Conservation (phyloP, 306 rosid genomes). For the Castanospermum australe region DNA sequence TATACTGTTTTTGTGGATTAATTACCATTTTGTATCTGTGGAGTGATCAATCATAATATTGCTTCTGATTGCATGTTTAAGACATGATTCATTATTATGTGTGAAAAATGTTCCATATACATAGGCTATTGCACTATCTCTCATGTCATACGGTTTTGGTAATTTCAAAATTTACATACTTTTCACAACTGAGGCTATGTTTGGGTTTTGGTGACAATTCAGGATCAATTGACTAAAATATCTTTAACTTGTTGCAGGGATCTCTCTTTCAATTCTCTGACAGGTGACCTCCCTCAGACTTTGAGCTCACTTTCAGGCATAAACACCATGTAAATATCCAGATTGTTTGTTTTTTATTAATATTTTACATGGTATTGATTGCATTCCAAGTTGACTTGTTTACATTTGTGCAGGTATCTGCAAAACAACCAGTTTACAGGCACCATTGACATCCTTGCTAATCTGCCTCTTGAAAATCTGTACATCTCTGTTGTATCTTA, state of each 20-base stretch:
- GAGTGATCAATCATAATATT: constrained; percentile 9
- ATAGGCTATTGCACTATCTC: not conserved
- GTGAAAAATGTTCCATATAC: not conserved
- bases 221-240: constrained; percentile 5
- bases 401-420: constrained; percentile 58
- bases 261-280: constrained; percentile 71
- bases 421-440: constrained; percentile 92
- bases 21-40: not conserved
- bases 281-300: constrained; percentile 87
- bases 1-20: not conserved
- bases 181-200: not conserved
- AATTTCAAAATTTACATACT: not conserved
- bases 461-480: constrained; percentile 76
- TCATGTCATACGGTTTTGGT: constrained; percentile 1
- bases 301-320: constrained; percentile 75
- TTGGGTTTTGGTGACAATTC: constrained; percentile 18
- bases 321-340: constrained; percentile 57
- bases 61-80: constrained; percentile 12
- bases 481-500: constrained; percentile 45
- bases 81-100: not conserved
- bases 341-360: constrained; percentile 4
- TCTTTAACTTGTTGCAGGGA: constrained; percentile 70
- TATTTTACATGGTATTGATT: constrained; percentile 33
- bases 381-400: constrained; percentile 31
- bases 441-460: constrained; percentile 78